Evolutionary conservation across 176 grass and related monocot genomes (phyloP), one percentile per base, ranked within the genome.

Genomic region (Aegilops bicornis): DNA sequence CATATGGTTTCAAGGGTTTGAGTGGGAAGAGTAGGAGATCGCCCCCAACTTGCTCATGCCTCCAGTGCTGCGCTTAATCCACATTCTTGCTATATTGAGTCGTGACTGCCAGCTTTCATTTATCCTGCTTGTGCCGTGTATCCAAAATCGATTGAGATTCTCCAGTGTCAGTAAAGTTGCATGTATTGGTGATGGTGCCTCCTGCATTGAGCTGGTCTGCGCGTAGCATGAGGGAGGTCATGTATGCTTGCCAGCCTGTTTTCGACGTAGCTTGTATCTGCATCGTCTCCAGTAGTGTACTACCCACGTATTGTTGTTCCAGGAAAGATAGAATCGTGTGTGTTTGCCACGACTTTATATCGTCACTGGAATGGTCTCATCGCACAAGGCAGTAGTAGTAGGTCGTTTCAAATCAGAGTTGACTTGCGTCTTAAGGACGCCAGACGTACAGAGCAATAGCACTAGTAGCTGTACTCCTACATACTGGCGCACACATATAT

Each of bases 1-100:
- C 63, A 52, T 68, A 33, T 61, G 48, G 19, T 40, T 80, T 77
- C 77, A 69, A 66, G 43, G 54, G 79, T 79, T 39, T 40, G 40
- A 58, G 74, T 37, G 79, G 79, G 62, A 35, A 13, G 80, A 15
- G 68, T 29, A 79, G 65, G 81, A 36, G 81, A 84, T 79, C 1
- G 58, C 24, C 10, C 56, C 40, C 87, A 89, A 84, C 87, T 74
- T 89, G 9, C 30, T 60, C 35, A 77, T 88, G 72, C 78, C 72
- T 77, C 32, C 69, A 40, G 66, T 83, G 48, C 35, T 83, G 48
- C 30, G 67, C 81, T 42, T 73, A 39, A 17, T n/a, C 31, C 43
- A 45, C 43, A 76, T 15, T 19, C 22, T 70, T 59, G 50, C 69
- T 83, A 33, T 75, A 66, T 37, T 8, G 12, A 64, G 70, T 37